Percentiles rank a stretch among this genome's conserved stretches.
Conservation (phyloP, 495 filamentous ascomycete genomes). For the Sabuloglossum arenarium region DNA sequence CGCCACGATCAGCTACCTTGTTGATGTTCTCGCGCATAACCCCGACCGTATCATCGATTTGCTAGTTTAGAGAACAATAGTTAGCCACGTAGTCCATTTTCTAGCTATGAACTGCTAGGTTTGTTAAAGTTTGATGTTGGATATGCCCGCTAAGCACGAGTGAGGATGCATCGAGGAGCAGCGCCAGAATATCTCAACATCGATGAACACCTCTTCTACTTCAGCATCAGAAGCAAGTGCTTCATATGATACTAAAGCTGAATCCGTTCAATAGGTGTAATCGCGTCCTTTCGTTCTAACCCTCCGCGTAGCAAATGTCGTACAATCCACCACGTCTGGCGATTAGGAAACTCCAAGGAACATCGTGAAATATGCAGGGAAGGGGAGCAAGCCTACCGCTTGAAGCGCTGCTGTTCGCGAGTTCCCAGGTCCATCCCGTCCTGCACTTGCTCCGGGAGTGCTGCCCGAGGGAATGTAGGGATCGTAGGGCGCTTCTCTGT, state of each 20-base stretch:
- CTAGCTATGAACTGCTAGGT: background rate
- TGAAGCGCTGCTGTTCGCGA: slow-evolving; percentile 53
- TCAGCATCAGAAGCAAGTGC: background rate
- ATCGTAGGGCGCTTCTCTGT: slow-evolving; percentile 64
- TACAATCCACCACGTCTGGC: background rate
- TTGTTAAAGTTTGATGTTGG: background rate
- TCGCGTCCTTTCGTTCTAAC: background rate
- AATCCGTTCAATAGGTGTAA: background rate
- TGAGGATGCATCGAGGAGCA: background rate
- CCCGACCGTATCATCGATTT: slow-evolving; percentile 88
- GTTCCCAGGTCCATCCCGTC: slow-evolving; percentile 34
- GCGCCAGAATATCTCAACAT: background rate
- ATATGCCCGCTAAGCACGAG: too few species aligned
- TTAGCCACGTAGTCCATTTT: background rate
- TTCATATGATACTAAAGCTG: background rate
- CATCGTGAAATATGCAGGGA: background rate
- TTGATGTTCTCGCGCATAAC: slow-evolving; percentile 92
- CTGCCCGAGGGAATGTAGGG: slow-evolving; percentile 68
- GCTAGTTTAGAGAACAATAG: slow-evolving; percentile 25
- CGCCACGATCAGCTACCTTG: slow-evolving; percentile 81
- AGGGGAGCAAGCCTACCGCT: slow-evolving; percentile 38
- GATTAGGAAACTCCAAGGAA: background rate
- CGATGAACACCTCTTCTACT: background rate
- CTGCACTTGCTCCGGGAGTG: slow-evolving; percentile 25
- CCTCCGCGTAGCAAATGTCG: background rate